Evolutionary conservation across 2,329 filamentous ascomycete genomes (phyloP).

Genomic region (Drechslerella stenobrocha): DNA sequence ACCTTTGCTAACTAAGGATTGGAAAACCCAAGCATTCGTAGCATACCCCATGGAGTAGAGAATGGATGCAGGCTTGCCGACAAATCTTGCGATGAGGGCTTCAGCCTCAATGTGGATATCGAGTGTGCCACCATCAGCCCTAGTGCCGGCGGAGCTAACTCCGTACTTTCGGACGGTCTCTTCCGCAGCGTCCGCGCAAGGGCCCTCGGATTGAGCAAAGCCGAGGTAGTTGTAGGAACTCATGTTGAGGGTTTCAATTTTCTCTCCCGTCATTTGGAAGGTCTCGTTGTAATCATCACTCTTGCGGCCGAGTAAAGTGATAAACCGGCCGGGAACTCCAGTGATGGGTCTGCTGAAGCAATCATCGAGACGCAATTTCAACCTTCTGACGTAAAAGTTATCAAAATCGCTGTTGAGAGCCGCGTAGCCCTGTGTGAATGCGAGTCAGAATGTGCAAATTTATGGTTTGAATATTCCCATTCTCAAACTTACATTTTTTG

Average conservation of each 20-base stretch:
- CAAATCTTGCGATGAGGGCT: constrained; percentile 82
- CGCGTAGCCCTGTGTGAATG: constrained; percentile 76
- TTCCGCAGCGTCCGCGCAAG: constrained; percentile 91
- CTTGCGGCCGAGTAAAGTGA: constrained; percentile 86
- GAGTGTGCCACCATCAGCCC: constrained; percentile 80
- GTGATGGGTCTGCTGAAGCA: constrained; percentile 92
- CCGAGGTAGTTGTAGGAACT: constrained; percentile 99
- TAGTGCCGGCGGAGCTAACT: constrained; percentile 77
- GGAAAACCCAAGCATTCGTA: constrained; percentile 91
- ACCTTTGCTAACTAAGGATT: constrained; percentile 87
- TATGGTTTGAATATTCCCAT: background rate
- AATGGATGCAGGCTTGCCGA: constrained; percentile 92
- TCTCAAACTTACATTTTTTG: constrained; percentile 63
- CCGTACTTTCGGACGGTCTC: constrained; percentile 82
- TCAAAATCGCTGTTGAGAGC: constrained; percentile 98
- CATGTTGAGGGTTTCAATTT: constrained; percentile 94
- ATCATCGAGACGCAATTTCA: constrained; percentile 95
- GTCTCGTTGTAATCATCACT: constrained; percentile 89
- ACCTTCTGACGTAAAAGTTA: constrained; percentile 90
- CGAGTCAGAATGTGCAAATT: background rate
- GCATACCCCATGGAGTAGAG: constrained; percentile 99
- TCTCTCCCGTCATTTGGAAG: constrained; percentile 85
- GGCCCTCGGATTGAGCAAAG: constrained; percentile 95
- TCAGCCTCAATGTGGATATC: constrained; percentile 90
- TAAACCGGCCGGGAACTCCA: constrained; percentile 89